Evolutionary conservation across 352 stramenopile species (phyloP), one percentile per base, ranked within the genome.

Genomic region (Aphanomyces invadans): DNA sequence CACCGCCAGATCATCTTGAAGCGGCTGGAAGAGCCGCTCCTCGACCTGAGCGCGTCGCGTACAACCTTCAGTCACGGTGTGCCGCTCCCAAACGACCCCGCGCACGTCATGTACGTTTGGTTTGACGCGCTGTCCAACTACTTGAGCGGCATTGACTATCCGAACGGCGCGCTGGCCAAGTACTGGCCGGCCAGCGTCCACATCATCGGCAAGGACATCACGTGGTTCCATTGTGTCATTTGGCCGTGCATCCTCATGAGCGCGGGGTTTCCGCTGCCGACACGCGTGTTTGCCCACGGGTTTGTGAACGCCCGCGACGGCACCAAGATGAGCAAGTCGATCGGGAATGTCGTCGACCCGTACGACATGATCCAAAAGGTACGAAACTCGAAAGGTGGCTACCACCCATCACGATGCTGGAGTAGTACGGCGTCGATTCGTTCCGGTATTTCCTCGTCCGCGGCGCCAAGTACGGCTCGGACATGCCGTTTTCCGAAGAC

Each of bases 221-320:
- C 98, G 65, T 91, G 96, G 74, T 99, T 99, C 75, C 97, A 99
- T 83, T 89, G 90, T 28, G 91, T 99, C 15, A 99, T 99, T 76
- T 99, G 97, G 97, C 97, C 97, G n/a, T 98, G 93, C 78, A 98
- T 99, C 39, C 81, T 99, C 53, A 98, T 99, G 92, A 98, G 88
- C 62, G 91, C 93, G 31, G 95, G 81, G 28, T 80, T 99, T 38
- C 88, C 94, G 28, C 75, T 98, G 57, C 96, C 97, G 1, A 92
- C 96, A 74, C 79, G 86, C 23, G 80, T 99, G 52, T 98, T 98
- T 74, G 96, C 95, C 7, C 97, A 99, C 76, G 97, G 95, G 52
- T 99, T 98, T 78, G 98, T 98, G 78, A 94, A 94, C 74, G 98
- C 97, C 21, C 98, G 98, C 74, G 95, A 99, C 69, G 95, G 96